Evolutionary conservation across 2,329 filamentous ascomycete genomes (phyloP).

Genomic region (Mollisiaceae sp.): DNA sequence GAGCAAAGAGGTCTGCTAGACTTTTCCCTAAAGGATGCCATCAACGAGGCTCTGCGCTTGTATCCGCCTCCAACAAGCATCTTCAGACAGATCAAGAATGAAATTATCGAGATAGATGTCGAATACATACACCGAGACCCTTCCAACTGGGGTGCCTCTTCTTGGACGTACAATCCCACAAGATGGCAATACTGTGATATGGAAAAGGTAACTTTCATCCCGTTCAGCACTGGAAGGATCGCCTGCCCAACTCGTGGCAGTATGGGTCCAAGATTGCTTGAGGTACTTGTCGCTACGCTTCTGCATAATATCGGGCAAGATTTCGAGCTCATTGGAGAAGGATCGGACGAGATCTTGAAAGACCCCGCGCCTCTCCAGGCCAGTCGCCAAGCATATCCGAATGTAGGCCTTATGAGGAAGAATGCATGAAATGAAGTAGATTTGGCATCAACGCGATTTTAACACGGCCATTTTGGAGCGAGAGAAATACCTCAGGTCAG

Average conservation of each 20-base stretch:
- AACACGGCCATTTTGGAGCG: too few relatives aligned
- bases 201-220: neutral
- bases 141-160: neutral
- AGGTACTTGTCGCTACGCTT: neutral
- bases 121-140: neutral
- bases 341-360: too few relatives aligned
- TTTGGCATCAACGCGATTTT: too few relatives aligned
- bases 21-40: neutral
- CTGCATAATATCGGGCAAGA: neutral
- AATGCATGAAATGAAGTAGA: too few relatives aligned
- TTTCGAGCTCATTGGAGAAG: too few relatives aligned
- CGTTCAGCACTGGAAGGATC: neutral
- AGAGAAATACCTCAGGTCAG: too few relatives aligned
- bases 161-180: neutral
- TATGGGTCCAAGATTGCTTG: neutral
- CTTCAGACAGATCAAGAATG: neutral
- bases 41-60: neutral
- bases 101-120: neutral
- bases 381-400: too few relatives aligned
- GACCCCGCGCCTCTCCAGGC: too few relatives aligned
- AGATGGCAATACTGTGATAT: neutral
- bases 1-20: too few relatives aligned
- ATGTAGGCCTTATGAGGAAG: too few relatives aligned
- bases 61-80: neutral
- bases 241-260: neutral